Evolutionary conservation across 1,284 basidiomycete genomes (phyloP), one percentile per base, ranked within the genome.

Genomic region (Pseudomicrostroma phylloplanum): DNA sequence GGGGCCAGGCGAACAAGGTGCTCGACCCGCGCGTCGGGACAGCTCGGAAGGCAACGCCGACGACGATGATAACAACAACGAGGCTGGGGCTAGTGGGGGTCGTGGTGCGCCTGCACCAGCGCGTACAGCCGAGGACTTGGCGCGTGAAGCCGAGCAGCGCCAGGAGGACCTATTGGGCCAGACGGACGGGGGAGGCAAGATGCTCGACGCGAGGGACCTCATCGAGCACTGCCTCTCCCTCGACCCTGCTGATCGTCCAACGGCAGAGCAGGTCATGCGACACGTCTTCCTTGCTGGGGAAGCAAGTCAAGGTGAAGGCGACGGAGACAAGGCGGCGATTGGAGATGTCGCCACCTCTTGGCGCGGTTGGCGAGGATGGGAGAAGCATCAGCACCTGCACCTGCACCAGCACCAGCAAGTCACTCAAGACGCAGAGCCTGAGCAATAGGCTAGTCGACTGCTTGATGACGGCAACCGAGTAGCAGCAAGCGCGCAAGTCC

Each of bases 191-290:
- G 90, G 90, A 25, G 88, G 89, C n/a, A 83, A 86, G 2, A 82
- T 92, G 21, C 86, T 85, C 12, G 90, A 92, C 72, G 90, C 89
- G 6, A 88, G 88, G 43, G 86, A 85, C 46, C 84, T 94, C 57
- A 89, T 92, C 40, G 82, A 85, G 58, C 87, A 87, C 40, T 94
- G 91, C 76, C 82, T 94, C 43, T 85, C 85, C 69, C 83, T 92
- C 15, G 86, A 89, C 8, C 67, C 68, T 1, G 65, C 63, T 9
- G 49, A 55, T 19, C 58, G 77, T 43, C 92, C 91, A n/a, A 87
- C 87, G 2, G 91, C 92, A 73, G 88, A 90, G 74, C 84, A 84
- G 74, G 86, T 94, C 60, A 81, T 90, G 57, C 84, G 87, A 71
- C 87, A 86, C 76, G 85, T 86, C 42, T 93, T 93, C 82, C 81